Evolutionary conservation across 345 rosid species (phyloP), one percentile per base, ranked within the genome.

Genomic region (Syzygium grande): DNA sequence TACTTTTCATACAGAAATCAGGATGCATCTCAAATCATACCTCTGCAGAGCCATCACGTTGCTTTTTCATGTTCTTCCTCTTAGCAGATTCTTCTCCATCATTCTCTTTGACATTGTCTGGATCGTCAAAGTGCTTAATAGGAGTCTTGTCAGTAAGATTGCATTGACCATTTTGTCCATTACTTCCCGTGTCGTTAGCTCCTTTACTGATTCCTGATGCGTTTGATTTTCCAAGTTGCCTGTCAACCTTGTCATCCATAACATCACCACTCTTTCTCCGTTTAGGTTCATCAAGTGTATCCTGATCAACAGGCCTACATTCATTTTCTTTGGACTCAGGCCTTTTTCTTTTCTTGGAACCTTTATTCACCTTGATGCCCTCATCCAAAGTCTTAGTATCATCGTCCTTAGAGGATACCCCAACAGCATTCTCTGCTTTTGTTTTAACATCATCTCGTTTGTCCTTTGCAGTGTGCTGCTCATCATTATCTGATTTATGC

Each of bases 301-400:
- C 91, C 83, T 86, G 63, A 51, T 89, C 88, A 85, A 65, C 87
- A 73, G 88, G 84, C 86, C 86, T 86, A 90, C 88, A 51, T 87
- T 88, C 89, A 58, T 87, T 87, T 89, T 89, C 96, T 84, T 93
- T 92, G 84, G 96, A 91, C 87, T 89, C 94, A 52, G 85, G 59
- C 90, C 96, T 92, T 92, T 97, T 97, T 89, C 98, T 93, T 91
- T 97, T 97, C 93, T 95, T 96, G 86, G 95, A 92, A 89, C 53
- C 87, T 86, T 92, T 93, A 84, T 73, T 52, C 68, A 88, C 90
- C 86, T 89, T 91, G 34, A 85, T 87, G 79, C 54, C 91, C 65
- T 86, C 91, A 54, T 88, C 73, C 1, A 85, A 85, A 84, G 77
- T 88, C 87, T 87, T 86, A 11, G 86, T 27, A 30, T 79, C 87